Evolutionary conservation across 1,284 basidiomycete genomes (phyloP), one percentile per base, ranked within the genome.

Genomic region (Stygiomarasmius scandens): DNA sequence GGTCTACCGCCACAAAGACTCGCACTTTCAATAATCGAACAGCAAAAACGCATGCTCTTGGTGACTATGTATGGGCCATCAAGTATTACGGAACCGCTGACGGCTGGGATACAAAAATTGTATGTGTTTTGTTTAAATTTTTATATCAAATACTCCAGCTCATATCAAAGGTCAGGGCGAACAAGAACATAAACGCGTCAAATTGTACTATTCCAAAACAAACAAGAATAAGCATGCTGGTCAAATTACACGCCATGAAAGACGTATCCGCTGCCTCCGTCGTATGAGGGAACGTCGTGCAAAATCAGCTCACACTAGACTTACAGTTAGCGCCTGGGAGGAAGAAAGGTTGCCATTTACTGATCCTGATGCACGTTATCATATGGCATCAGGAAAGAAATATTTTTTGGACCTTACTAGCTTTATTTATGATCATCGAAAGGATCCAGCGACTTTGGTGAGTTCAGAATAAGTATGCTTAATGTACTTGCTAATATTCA

Each of bases 181-280:
- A 53, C 59, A 66, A 0, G 68, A 73, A 49, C 74, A 76, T 49
- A 60, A 65, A 0, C 55, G 58, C 0, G 63, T 72, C 8, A 79
- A 79, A 41, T 44, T 56, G 0, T 67, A 69, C 11, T 77, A 73
- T 52, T 24, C 49, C 0, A 60, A 61, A 0, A 74, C 67, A 1
- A 74, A 73, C 56, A 77, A 75, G 54, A 63, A 64, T 16, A 49
- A 66, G 1, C 62, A 61, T 23, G 50, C 57, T 0, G 14, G 25
- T 0, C 70, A 73, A 19, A 71, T 77, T 38, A 62, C 69, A 0
- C 63, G 27, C 10, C 61, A 67, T 23, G 68, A 71, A 29, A 43
- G 55, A 0, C 54, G 63, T 0, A 29, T 19, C 4, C 41, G 52
- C 25, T 11, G 38, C 4, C 43, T 55, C 22, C 45, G 53, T 2